phyloP scores from a whole-genome alignment of 2,329 filamentous ascomycete genomes.

The Chrysosporium keratinophilum region DNA sequence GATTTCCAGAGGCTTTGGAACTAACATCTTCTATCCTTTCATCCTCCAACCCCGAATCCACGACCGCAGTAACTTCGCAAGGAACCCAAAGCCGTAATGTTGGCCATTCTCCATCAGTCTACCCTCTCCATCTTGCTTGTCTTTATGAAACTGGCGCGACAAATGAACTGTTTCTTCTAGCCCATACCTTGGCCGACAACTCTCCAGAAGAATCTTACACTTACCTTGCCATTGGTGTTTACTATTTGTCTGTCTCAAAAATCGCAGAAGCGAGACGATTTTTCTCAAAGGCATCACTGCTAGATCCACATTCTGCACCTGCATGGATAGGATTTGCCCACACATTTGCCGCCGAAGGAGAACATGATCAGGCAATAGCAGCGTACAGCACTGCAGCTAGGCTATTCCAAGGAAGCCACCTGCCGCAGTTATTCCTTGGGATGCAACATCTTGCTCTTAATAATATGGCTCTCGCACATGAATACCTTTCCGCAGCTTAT shows the following conservation, averaged over 20 bases:
- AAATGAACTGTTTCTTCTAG: constrained; percentile 80
- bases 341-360: constrained; percentile 92
- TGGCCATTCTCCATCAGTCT: constrained; percentile 47
- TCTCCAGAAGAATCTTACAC: constrained; percentile 85
- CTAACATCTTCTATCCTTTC: constrained; percentile 76
- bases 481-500: constrained; percentile 87
- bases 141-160: constrained; percentile 78
- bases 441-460: constrained; percentile 98
- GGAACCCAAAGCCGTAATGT: constrained; percentile 28
- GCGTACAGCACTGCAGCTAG: constrained; percentile 93
- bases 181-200: constrained; percentile 83
- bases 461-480: constrained; percentile 85
- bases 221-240: constrained; percentile 89
- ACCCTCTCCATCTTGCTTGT: constrained; percentile 84
- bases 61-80: constrained; percentile 19
- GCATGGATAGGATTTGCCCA: constrained; percentile 99
- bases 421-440: constrained; percentile 88
- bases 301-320: constrained; percentile 93
- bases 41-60: constrained; percentile 80
- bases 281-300: constrained; percentile 94
- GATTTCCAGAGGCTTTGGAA: constrained; percentile 74
- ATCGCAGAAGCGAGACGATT: constrained; percentile 89
- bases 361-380: constrained; percentile 95
- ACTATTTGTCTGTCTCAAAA: constrained; percentile 81
- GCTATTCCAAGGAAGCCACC: constrained; percentile 90